These are phyloP conservation scores for Drechslerella stenobrocha DNA, from an alignment of 2,329 filamentous ascomycete species.

Conservation along the genomic window DNA sequence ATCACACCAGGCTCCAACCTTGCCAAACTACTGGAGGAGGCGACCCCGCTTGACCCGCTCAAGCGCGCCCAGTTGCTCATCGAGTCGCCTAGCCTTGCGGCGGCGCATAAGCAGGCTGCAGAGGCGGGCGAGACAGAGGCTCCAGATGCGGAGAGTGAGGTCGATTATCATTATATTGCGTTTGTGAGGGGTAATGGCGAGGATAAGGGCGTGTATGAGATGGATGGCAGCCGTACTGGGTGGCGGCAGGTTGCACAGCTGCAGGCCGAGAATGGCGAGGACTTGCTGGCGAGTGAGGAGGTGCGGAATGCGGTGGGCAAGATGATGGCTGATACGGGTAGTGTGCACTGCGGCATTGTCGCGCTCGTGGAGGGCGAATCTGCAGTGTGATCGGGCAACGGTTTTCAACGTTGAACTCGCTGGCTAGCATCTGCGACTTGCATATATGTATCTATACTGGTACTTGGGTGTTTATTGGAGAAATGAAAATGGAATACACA, in stretches of 20 bases:
- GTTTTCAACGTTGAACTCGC: no score
- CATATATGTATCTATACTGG: no score
- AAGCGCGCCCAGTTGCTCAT: conserved; percentile 76
- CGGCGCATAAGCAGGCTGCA: conserved; percentile 77
- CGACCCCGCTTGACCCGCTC: conserved; percentile 69
- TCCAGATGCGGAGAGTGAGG: conserved; percentile 73
- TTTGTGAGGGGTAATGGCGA: conserved; percentile 71
- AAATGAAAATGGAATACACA: no score
- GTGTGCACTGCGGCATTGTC: conserved; percentile 57
- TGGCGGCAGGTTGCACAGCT: conserved; percentile 64
- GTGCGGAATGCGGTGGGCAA: conserved; percentile 69
- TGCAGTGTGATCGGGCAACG: no score
- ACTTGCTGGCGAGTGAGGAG: conserved; percentile 74
- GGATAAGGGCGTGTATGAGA: conserved; percentile 72
- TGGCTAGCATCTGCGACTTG: no score
- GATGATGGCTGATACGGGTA: conserved; percentile 55
- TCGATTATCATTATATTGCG: conserved; percentile 95
- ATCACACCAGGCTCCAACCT: conserved; percentile 65
- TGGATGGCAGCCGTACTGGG: conserved; percentile 74
- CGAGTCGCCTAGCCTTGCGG: conserved; percentile 72
- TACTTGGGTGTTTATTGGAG: no score
- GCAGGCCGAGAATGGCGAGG: conserved; percentile 63
- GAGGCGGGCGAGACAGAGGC: conserved; percentile 75
- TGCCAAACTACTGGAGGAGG: conserved; percentile 67
- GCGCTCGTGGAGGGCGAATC: conserved; percentile 54